Conservation (phyloP, 306 rosid species). For the Hylodesmum podocarpum region DNA sequence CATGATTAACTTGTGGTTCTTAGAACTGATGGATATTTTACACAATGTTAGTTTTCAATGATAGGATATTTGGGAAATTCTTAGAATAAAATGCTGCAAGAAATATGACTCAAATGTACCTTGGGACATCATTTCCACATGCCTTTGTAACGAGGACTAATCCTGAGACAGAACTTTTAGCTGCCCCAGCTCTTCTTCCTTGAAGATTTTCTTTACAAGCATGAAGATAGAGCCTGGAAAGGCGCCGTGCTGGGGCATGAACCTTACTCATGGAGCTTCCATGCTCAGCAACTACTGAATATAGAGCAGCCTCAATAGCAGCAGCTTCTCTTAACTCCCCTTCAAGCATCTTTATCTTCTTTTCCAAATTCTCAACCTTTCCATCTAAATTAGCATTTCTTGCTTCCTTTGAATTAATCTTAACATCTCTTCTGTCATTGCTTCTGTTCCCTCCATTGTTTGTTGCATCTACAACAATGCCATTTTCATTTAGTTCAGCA, state of each 20-base stretch:
- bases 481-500: slow-evolving; percentile 37
- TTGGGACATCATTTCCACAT: slow-evolving; percentile 91
- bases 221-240: slow-evolving; percentile 81
- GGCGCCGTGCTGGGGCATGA: slow-evolving; percentile 88
- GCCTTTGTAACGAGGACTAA: slow-evolving; percentile 80
- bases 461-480: slow-evolving; percentile 35
- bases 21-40: neutral
- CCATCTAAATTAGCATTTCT: slow-evolving; percentile 51
- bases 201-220: slow-evolving; percentile 54
- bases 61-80: neutral
- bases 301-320: slow-evolving; percentile 73
- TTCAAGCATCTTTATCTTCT: slow-evolving; percentile 71
- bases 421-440: slow-evolving; percentile 46
- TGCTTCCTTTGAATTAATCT: slow-evolving; percentile 56
- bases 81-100: neutral
- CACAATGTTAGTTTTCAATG: slow-evolving; percentile 7
- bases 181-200: slow-evolving; percentile 64
- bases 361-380: slow-evolving; percentile 62
- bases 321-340: slow-evolving; percentile 95
- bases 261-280: slow-evolving; percentile 78
- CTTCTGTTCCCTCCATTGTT: slow-evolving; percentile 41
- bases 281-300: slow-evolving; percentile 85
- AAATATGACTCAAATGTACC: slow-evolving; percentile 41
- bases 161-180: slow-evolving; percentile 79
- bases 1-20: neutral